These are phyloP conservation scores for Aegilops sharonensis DNA, from an alignment of 176 grass and related monocot genomes.

Conservation along the genomic window DNA sequence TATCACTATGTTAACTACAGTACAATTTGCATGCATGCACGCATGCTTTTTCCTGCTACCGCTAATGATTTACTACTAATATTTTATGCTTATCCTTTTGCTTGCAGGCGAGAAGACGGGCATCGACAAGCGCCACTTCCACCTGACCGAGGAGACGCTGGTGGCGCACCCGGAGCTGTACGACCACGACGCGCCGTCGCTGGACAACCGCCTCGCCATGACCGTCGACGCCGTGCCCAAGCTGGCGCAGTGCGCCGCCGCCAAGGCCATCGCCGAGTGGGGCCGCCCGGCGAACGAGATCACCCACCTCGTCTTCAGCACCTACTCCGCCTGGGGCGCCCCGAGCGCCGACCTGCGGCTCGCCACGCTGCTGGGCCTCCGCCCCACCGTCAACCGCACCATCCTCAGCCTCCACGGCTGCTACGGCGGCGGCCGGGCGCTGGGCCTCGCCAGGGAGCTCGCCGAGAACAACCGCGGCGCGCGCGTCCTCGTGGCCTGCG, in stretches of 20 bases:
- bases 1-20: neutral
- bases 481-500: constrained; percentile 40
- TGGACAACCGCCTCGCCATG: constrained; percentile 33
- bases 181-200: constrained; percentile 29
- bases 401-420: constrained; percentile 40
- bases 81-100: neutral
- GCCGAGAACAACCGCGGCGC: constrained; percentile 56
- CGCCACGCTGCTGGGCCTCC: constrained; percentile 40
- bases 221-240: constrained; percentile 30
- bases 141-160: constrained; percentile 21
- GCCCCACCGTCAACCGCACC: constrained; percentile 11
- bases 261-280: constrained; percentile 58
- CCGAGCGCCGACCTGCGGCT: constrained; percentile 36
- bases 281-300: constrained; percentile 47
- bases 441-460: constrained; percentile 58
- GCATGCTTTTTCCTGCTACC: no score
- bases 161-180: constrained; percentile 27
- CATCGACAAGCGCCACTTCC: constrained; percentile 49
- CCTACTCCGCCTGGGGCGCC: constrained; percentile 36
- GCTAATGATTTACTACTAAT: neutral
- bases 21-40: no score
- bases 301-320: constrained; percentile 57
- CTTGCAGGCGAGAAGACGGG: constrained; percentile 27
- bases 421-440: constrained; percentile 26
- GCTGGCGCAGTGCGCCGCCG: constrained; percentile 37